Evolutionary conservation across 2,329 filamentous ascomycete genomes (phyloP), one percentile per base, ranked within the genome.

Genomic region (Calonectria honghensis): DNA sequence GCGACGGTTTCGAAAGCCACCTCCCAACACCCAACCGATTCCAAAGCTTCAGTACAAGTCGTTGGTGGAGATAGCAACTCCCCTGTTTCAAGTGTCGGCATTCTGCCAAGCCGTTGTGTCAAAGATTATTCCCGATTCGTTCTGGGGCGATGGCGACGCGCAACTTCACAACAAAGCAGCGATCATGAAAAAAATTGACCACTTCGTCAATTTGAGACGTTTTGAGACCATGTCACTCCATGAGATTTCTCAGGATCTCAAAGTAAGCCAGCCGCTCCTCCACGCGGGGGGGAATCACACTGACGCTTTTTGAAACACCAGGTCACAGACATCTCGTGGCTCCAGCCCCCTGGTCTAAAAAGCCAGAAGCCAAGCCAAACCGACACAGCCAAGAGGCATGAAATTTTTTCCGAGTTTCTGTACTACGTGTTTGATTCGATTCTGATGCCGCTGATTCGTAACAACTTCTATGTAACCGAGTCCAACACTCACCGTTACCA

Each of bases 341-440:
- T 98, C 67, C 87, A 88, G 27, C 90, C 91, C 41, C 89, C 90
- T 1, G 84, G 84, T 16, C 82, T 89, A 1, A 79, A 83, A 18
- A 84, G 82, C 3, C 81, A 83, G 13, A 96, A 93, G 70, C 87
- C 94, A 65, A 94, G 94, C 74, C 87, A 89, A 73, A 93, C 93
- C 0, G 96, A 98, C 81, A 87, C 91, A 37, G 85, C 87, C 9
- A 98, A 98, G 84, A 93, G 96, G 14, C 88, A 87, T 32, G 94
- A 98, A 81, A 89, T 98, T 0, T 91, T 98, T 64, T 86, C 92
- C 68, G 97, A 99, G 83, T 93, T 98, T 73, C 81, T 98, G 9
- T 98, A 98, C 85, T 99, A 96, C 83, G 78, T 98, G 5, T 97
- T 99, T 80, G 97, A 99, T 84, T 98, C 96, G 0, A 89, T 98